These are phyloP conservation scores for Eucalyptus paniculata DNA, from an alignment of 345 rosid genomes.

Conservation along the genomic window DNA sequence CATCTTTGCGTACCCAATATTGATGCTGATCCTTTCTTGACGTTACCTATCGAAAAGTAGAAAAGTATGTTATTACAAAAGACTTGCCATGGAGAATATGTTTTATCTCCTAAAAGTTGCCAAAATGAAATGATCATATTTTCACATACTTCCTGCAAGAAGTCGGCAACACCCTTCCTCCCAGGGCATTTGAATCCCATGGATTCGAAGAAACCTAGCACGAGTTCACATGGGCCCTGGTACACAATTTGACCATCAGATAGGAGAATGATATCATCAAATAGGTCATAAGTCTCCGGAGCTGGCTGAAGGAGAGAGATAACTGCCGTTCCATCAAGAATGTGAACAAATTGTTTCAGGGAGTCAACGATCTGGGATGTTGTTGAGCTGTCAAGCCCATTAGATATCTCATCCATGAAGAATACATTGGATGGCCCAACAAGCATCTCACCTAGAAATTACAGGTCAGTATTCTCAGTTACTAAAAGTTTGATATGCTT, in stretches of 20 bases:
- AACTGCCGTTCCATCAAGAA: constrained; percentile 48
- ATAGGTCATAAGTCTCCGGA: constrained; percentile 70
- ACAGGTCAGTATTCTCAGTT: background rate
- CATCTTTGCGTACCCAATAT: constrained; percentile 41
- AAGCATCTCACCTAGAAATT: constrained; percentile 51
- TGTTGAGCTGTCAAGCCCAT: constrained; percentile 76
- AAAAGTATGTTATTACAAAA: background rate
- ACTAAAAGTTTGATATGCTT: background rate
- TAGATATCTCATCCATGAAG: constrained; percentile 77
- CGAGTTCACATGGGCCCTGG: constrained; percentile 56
- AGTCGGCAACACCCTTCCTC: constrained; percentile 72
- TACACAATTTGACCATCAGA: constrained; percentile 58
- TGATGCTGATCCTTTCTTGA: constrained; percentile 67
- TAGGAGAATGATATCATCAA: constrained; percentile 59
- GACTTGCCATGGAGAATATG: background rate
- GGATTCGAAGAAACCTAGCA: constrained; percentile 42
- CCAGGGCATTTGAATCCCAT: constrained; percentile 70
- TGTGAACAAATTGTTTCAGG: constrained; percentile 41
- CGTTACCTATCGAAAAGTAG: constrained; percentile 29
- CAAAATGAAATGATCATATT: background rate
- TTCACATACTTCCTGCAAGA: constrained; percentile 61
- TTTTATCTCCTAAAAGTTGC: background rate
- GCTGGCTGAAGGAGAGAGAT: constrained; percentile 84
- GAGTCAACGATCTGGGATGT: constrained; percentile 53
- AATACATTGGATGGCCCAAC: constrained; percentile 57